Evolutionary conservation across 345 rosid genomes (phyloP).

Genomic region (Acer negundo): DNA sequence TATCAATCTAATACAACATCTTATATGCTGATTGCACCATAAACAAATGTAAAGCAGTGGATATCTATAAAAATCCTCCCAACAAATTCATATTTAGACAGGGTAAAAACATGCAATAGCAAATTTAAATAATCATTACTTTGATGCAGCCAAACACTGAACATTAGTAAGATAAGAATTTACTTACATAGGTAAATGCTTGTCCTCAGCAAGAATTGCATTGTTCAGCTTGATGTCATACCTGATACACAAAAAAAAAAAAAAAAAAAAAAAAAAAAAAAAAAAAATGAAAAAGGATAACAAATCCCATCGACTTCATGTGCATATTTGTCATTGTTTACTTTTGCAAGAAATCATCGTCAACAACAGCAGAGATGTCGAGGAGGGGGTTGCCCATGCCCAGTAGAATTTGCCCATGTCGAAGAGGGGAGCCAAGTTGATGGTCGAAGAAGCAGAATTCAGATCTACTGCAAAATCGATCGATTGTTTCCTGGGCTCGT

Average conservation of each 20-base stretch:
- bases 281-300: background rate
- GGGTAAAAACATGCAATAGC: background rate
- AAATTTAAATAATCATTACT: background rate
- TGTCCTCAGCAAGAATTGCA: constrained; percentile 96
- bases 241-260: constrained; percentile 39
- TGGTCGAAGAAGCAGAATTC: background rate
- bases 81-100: background rate
- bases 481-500: too few relatives aligned
- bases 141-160: background rate
- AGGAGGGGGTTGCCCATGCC: constrained; percentile 99
- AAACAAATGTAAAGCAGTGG: background rate
- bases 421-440: constrained; percentile 61
- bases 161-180: background rate
- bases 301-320: background rate
- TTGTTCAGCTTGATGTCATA: constrained; percentile 82
- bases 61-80: background rate
- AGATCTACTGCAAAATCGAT: background rate
- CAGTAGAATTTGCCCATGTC: constrained; percentile 80
- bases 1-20: background rate
- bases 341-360: constrained; percentile 79
- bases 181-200: constrained; percentile 86
- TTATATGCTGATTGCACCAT: background rate
- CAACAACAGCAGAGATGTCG: constrained; percentile 93
- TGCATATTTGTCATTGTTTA: constrained; percentile 16
- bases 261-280: background rate